Conservation (phyloP, 1,139 yeast genomes). For the Pichia sp. region DNA sequence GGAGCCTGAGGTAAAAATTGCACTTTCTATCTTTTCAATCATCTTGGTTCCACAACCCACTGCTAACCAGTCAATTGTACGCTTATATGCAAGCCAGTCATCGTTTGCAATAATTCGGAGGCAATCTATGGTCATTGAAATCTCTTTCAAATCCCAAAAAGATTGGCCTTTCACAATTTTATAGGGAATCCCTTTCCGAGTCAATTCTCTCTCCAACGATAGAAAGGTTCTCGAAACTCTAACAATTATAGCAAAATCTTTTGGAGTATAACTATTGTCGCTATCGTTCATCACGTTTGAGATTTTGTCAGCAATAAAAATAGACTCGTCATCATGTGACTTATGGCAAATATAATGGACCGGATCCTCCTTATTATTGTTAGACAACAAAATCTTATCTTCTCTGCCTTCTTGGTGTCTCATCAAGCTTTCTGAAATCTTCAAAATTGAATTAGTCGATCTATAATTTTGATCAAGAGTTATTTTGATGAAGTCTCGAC, state of each 20-base stretch:
- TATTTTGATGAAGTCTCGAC: constrained; percentile 24
- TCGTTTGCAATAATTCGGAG: constrained; percentile 57
- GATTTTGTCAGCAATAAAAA: constrained; percentile 11
- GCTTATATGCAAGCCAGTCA: constrained; percentile 56
- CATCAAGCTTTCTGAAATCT: constrained; percentile 65
- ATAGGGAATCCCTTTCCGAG: constrained; percentile 56
- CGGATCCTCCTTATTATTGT: constrained; percentile 37
- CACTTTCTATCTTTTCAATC: constrained; percentile 38
- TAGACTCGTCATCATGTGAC: constrained; percentile 6
- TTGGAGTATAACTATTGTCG: constrained; percentile 36
- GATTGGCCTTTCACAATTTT: constrained; percentile 64
- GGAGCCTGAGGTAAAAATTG: not conserved
- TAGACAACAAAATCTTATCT: constrained; percentile 45
- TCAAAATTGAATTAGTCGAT: constrained; percentile 65
- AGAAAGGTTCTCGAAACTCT: constrained; percentile 51
- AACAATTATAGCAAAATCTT: constrained; percentile 68
- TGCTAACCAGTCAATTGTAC: constrained; percentile 58
- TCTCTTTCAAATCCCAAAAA: constrained; percentile 77
- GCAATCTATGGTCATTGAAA: constrained; percentile 57
- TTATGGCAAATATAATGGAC: constrained; percentile 33
- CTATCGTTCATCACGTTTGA: constrained; percentile 1
- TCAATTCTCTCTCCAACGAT: constrained; percentile 60
- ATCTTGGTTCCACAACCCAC: constrained; percentile 69
- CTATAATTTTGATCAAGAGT: constrained; percentile 70
- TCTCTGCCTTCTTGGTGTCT: constrained; percentile 50